phyloP scores from a whole-genome alignment of 139 green algal species.

The Chlorella sorokiniana region DNA sequence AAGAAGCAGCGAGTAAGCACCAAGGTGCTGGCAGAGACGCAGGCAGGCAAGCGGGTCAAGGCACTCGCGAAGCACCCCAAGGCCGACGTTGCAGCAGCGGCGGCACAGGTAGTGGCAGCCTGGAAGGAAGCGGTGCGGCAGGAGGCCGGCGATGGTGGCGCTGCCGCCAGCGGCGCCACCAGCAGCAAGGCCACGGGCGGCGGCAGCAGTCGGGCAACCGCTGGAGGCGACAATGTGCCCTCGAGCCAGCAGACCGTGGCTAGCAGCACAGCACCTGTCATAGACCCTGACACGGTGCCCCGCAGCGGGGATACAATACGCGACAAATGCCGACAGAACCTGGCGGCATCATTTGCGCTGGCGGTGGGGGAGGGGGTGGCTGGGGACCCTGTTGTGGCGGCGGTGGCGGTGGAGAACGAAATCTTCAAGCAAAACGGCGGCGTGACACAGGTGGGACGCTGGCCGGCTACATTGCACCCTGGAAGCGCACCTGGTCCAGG shows the following conservation, averaged over 20 bases:
- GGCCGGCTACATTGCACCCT: no score
- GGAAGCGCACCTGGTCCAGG: no score
- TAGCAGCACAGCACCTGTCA: not conserved
- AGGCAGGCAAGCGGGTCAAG: conserved; percentile 80
- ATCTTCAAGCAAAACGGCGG: conserved; percentile 43
- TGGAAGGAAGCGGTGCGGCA: conserved; percentile 72
- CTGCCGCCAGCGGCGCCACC: not conserved
- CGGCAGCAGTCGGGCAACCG: not conserved
- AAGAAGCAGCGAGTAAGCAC: conserved; percentile 60
- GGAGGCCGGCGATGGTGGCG: not conserved
- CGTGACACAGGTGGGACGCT: conserved; percentile 45
- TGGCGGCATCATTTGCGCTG: conserved; percentile 53
- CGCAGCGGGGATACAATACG: conserved; percentile 55
- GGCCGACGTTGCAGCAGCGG: conserved; percentile 52
- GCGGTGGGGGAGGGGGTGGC: conserved; percentile 26
- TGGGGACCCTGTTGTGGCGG: not conserved
- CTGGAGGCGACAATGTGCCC: not conserved
- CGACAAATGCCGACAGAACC: conserved; percentile 62
- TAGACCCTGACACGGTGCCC: not conserved
- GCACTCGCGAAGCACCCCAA: conserved; percentile 74
- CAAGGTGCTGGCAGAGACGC: conserved; percentile 68
- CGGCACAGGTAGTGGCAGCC: conserved; percentile 57
- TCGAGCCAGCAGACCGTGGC: conserved; percentile 8
- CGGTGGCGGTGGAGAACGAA: conserved; percentile 39
- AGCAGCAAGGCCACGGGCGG: not conserved